Evolutionary conservation across 2,329 filamentous ascomycete species (phyloP).

Genomic region (Epichloe sp.): DNA sequence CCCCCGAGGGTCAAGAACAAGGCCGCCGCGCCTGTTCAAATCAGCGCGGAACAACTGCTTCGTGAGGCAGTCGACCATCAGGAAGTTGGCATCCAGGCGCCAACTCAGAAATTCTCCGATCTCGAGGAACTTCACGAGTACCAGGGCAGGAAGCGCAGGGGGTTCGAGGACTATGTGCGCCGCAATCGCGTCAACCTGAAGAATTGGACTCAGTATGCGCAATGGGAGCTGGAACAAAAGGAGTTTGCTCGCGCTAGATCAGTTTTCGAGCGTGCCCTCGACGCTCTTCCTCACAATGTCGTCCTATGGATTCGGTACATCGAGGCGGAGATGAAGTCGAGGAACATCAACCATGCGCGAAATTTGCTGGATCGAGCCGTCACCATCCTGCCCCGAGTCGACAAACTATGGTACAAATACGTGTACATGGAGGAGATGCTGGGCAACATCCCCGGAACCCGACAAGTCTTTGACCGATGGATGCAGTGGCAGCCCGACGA

Average conservation of each 20-base stretch:
- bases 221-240: conserved; percentile 93
- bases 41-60: conserved; percentile 92
- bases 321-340: conserved; percentile 83
- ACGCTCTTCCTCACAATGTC: conserved; percentile 79
- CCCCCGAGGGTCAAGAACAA: conserved; percentile 99
- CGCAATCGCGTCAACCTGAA: conserved; percentile 93
- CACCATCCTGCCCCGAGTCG: conserved; percentile 75
- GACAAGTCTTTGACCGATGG: conserved; percentile 95
- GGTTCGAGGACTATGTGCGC: conserved; percentile 95
- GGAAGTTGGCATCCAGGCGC: conserved; percentile 75
- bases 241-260: conserved; percentile 85
- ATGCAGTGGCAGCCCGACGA: conserved; percentile 98
- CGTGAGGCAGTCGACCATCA: conserved; percentile 95
- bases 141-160: conserved; percentile 88
- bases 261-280: conserved; percentile 87
- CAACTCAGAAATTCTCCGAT: conserved; percentile 89
- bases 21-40: conserved; percentile 78
- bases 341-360: conserved; percentile 93
- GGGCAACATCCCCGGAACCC: conserved; percentile 80
- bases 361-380: conserved; percentile 94
- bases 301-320: conserved; percentile 86
- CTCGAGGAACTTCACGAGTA: conserved; percentile 97
- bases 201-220: conserved; percentile 97
- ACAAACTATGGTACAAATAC: conserved; percentile 99
- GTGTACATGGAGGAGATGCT: conserved; percentile 98